These are phyloP conservation scores for Boletus semigastroideus DNA, from an alignment of 1,284 basidiomycete genomes.

Conservation along the genomic window DNA sequence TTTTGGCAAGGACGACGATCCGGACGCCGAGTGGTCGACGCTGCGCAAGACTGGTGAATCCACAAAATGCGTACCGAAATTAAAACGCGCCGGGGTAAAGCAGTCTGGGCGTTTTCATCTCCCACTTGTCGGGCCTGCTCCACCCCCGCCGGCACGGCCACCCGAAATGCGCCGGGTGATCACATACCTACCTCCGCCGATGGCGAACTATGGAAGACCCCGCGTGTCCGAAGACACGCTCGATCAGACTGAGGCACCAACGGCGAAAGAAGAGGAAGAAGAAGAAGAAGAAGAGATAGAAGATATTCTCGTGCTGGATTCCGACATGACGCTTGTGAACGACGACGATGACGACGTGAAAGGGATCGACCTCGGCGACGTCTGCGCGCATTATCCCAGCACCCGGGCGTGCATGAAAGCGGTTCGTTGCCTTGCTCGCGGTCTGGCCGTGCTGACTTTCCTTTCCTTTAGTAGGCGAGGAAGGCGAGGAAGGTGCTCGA, in stretches of 20 bases:
- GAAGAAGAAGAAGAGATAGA: slow-evolving; percentile 1
- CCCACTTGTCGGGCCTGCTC: slow-evolving; percentile 22
- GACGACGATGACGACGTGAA: slow-evolving; percentile 19
- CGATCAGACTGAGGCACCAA: neutral
- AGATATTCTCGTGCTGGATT: slow-evolving; percentile 20
- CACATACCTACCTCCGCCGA: slow-evolving; percentile 49
- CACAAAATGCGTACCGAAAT: slow-evolving; percentile 14
- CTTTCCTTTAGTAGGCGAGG: slow-evolving; percentile 13
- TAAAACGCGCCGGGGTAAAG: slow-evolving; percentile 16
- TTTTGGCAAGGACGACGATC: slow-evolving; percentile 35
- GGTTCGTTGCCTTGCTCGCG: slow-evolving; percentile 15
- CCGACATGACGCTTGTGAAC: slow-evolving; percentile 32
- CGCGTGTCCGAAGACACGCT: neutral
- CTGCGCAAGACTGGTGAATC: slow-evolving; percentile 28
- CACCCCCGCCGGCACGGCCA: neutral
- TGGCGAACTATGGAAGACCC: neutral
- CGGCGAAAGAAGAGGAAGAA: neutral
- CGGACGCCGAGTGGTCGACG: slow-evolving; percentile 51
- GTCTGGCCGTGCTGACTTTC: neutral
- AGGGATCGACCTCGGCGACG: slow-evolving; percentile 17
- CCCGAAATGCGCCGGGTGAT: slow-evolving; percentile 37
- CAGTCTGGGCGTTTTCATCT: slow-evolving; percentile 41
- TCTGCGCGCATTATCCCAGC: slow-evolving; percentile 19
- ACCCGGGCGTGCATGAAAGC: slow-evolving; percentile 21
- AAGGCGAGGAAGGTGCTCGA: slow-evolving; percentile 12